Evolutionary conservation across 441 rosid genomes (phyloP).

Genomic region (Gossypium schwendimanii): DNA sequence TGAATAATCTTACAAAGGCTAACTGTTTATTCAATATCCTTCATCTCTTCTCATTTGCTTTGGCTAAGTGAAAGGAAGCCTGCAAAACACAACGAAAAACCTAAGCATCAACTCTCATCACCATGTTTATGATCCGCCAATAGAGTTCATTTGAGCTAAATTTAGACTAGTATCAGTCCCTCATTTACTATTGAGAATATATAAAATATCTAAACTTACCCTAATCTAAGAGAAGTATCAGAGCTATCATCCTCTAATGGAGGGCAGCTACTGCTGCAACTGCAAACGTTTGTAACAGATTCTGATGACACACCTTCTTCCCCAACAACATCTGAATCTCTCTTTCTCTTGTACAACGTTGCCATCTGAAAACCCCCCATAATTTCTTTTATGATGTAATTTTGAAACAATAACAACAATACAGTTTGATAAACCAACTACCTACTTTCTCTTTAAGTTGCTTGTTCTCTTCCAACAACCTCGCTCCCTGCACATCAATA

Average conservation of each 20-base stretch:
- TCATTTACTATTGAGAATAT: too few relatives aligned
- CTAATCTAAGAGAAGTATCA: conserved; percentile 51
- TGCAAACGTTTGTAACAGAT: conserved; percentile 35
- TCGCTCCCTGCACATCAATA: conserved; percentile 31
- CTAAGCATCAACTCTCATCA: too few relatives aligned
- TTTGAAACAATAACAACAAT: neutral
- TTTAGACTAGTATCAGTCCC: too few relatives aligned
- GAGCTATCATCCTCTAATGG: conserved; percentile 49
- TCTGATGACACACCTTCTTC: conserved; percentile 58
- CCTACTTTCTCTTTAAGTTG: conserved; percentile 38
- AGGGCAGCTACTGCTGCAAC: conserved; percentile 40
- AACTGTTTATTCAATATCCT: too few relatives aligned
- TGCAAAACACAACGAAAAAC: neutral
- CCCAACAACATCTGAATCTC: conserved; percentile 28
- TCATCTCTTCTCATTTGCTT: neutral
- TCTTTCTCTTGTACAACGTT: conserved; percentile 25
- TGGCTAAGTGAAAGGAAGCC: conserved; percentile 2
- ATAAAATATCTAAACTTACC: conserved; percentile 23
- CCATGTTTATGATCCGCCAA: too few relatives aligned
- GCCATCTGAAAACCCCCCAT: conserved; percentile 23
- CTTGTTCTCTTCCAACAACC: conserved; percentile 46
- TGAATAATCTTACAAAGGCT: too few relatives aligned
- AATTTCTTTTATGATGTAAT: neutral
- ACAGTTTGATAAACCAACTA: neutral
- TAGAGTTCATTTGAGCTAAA: too few relatives aligned